Evolutionary conservation across 2,329 filamentous ascomycete genomes (phyloP).

Genomic region (Epichloe sibirici): DNA sequence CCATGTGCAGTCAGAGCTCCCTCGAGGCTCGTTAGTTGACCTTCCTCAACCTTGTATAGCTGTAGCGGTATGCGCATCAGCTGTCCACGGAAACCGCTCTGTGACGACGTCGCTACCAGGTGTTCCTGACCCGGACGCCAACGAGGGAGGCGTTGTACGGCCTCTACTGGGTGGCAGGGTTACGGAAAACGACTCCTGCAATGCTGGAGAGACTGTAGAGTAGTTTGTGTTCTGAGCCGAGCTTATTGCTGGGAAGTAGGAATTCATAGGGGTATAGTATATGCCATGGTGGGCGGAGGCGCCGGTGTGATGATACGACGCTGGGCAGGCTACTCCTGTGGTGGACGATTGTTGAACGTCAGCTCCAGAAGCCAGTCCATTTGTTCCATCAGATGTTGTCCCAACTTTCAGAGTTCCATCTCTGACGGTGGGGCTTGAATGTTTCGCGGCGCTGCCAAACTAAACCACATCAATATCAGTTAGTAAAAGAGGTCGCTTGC

Average conservation of each 20-base stretch:
- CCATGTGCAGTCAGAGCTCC: background rate
- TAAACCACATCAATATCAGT: conserved; percentile 23
- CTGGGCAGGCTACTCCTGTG: background rate
- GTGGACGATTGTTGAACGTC: background rate
- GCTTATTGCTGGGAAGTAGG: conserved; percentile 10
- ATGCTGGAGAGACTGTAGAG: conserved; percentile 6
- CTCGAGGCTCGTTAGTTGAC: too few relatives aligned
- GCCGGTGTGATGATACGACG: conserved; percentile 17
- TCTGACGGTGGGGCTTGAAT: conserved; percentile 36
- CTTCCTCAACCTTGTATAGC: conserved; percentile 29
- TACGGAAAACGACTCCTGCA: conserved; percentile 2
- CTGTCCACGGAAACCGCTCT: conserved; percentile 34
- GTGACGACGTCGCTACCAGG: conserved; percentile 26
- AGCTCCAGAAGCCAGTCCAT: background rate
- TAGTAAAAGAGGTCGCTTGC: conserved; percentile 20
- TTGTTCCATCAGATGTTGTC: conserved; percentile 20
- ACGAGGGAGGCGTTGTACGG: conserved; percentile 32
- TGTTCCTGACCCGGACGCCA: conserved; percentile 35
- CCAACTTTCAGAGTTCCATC: conserved; percentile 33
- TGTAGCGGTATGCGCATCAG: conserved; percentile 36
- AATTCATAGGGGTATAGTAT: conserved; percentile 9
- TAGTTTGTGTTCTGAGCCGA: conserved; percentile 8
- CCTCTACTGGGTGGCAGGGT: conserved; percentile 1
- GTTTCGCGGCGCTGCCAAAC: conserved; percentile 45
- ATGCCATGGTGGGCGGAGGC: conserved; percentile 33